Percentiles rank a stretch among this genome's conserved stretches.
phyloP scores from a whole-genome alignment of 345 rosid genomes.

The Lumnitzera littorea region DNA sequence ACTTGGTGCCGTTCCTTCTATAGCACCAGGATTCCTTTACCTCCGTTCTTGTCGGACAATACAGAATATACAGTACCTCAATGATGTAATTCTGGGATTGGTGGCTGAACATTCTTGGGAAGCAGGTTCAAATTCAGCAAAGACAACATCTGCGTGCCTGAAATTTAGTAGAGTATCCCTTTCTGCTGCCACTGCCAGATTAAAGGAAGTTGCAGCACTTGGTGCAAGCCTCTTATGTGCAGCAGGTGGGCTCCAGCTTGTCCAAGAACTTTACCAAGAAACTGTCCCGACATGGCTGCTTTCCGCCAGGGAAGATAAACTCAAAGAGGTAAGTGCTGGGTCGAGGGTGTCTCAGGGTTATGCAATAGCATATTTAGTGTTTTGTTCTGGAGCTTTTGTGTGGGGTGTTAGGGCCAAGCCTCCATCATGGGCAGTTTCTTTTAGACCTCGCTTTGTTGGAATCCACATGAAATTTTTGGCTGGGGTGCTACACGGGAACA shows the following conservation, averaged over 20 bases:
- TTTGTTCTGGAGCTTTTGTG: constrained; percentile 31
- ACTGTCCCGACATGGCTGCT: constrained; percentile 57
- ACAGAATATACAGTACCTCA: constrained; percentile 28
- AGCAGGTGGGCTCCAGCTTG: constrained; percentile 41
- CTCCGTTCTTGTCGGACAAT: constrained; percentile 45
- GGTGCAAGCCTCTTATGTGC: constrained; percentile 51
- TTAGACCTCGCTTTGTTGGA: constrained; percentile 20
- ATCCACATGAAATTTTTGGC: constrained; percentile 48
- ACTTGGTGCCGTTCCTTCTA: constrained; percentile 15
- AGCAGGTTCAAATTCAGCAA: constrained; percentile 22
- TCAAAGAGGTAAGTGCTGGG: constrained; percentile 20
- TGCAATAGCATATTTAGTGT: constrained; percentile 45
- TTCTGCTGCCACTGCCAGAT: constrained; percentile 28
- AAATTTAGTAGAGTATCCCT: constrained; percentile 42
- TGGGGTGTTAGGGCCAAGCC: constrained; percentile 28
- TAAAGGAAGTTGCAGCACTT: constrained; percentile 43
- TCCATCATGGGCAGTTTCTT: constrained; percentile 20
- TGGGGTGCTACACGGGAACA: constrained; percentile 37
- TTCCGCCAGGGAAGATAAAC: constrained; percentile 22
- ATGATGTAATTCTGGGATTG: constrained; percentile 33
- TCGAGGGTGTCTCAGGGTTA: constrained; percentile 38
- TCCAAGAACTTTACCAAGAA: constrained; percentile 38
- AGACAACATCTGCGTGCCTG: constrained; percentile 20
- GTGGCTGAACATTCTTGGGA: constrained; percentile 43
- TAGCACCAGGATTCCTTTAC: constrained; percentile 56